A percentile compares a stretch with the other conserved stretches of the same genome.
These are phyloP conservation scores for Candida khao-thaluensis DNA, from an alignment of 805 yeast species.

Conservation along the genomic window DNA sequence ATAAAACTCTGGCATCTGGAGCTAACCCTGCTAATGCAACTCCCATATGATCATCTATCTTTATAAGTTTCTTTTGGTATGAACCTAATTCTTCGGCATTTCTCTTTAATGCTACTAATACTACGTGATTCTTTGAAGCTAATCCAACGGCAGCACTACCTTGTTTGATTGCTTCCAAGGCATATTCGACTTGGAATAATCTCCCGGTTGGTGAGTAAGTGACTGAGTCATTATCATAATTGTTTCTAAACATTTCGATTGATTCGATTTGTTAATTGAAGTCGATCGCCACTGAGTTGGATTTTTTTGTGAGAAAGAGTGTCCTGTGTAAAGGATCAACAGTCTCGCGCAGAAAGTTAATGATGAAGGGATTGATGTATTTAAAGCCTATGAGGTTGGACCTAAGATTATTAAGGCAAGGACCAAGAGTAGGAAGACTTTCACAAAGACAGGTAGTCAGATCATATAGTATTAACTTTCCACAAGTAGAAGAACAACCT, in stretches of 20 bases:
- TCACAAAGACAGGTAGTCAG: no score
- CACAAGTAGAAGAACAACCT: neutral
- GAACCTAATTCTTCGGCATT: slow-evolving; percentile 97
- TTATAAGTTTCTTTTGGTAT: slow-evolving; percentile 89
- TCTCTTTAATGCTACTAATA: slow-evolving; percentile 88
- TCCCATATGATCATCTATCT: slow-evolving; percentile 92
- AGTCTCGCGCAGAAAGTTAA: slow-evolving; percentile 1
- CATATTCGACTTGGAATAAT: slow-evolving; percentile 84
- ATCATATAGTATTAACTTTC: slow-evolving; percentile 6
- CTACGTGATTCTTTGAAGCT: slow-evolving; percentile 82
- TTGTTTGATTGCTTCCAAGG: slow-evolving; percentile 93
- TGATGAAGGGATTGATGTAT: no score
- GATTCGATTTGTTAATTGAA: neutral
- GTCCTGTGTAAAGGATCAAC: slow-evolving; percentile 4
- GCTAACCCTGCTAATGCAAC: slow-evolving; percentile 96
- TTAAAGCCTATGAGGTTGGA: no score
- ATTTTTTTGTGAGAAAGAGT: neutral
- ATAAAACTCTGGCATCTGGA: slow-evolving; percentile 94
- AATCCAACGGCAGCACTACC: slow-evolving; percentile 97
- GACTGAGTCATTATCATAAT: slow-evolving; percentile 97
- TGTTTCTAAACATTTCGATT: slow-evolving; percentile 76
- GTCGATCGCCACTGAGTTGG: slow-evolving; percentile 7
- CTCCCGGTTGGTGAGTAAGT: slow-evolving; percentile 96
- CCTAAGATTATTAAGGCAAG: no score
- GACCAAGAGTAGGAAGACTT: no score